phyloP scores from a whole-genome alignment of 805 yeast genomes.

The Lipomyces spencermartinsiae region DNA sequence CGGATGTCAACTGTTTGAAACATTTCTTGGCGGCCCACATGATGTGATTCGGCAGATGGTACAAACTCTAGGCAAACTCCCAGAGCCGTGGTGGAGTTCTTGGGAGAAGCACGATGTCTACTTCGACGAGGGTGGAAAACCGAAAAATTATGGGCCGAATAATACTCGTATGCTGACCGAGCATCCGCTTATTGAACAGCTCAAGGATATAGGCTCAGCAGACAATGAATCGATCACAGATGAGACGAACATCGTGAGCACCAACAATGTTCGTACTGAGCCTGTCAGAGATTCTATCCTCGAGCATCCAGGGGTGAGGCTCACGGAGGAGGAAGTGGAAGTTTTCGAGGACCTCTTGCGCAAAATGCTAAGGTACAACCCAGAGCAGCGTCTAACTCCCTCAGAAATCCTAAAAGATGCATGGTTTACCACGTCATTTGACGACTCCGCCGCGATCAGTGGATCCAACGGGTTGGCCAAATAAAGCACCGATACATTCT shows the following conservation, averaged over 20 bases:
- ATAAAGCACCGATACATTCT: no score
- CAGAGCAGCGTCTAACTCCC: background rate
- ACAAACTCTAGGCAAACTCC: background rate
- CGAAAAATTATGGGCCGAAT: background rate
- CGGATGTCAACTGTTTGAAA: slow-evolving; percentile 6
- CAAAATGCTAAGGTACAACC: background rate
- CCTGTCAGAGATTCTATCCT: background rate
- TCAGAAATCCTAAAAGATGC: background rate
- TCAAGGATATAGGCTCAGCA: background rate
- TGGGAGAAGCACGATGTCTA: background rate
- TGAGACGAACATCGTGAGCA: no score
- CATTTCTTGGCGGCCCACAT: background rate
- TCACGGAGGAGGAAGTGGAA: background rate
- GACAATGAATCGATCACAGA: background rate
- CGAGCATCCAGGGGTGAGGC: background rate
- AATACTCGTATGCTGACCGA: background rate
- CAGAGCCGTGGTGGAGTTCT: slow-evolving; percentile 10
- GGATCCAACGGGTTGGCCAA: no score
- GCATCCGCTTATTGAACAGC: background rate
- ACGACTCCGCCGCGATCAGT: no score
- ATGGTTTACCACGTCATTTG: background rate
- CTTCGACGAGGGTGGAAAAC: slow-evolving; percentile 4
- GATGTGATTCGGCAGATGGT: background rate
- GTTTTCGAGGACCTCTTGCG: slow-evolving; percentile 6
- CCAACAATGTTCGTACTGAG: background rate